Percentiles rank a stretch among this genome's conserved stretches.
phyloP scores from a whole-genome alignment of 176 grass and related monocot species.

The Musa acuminata region DNA sequence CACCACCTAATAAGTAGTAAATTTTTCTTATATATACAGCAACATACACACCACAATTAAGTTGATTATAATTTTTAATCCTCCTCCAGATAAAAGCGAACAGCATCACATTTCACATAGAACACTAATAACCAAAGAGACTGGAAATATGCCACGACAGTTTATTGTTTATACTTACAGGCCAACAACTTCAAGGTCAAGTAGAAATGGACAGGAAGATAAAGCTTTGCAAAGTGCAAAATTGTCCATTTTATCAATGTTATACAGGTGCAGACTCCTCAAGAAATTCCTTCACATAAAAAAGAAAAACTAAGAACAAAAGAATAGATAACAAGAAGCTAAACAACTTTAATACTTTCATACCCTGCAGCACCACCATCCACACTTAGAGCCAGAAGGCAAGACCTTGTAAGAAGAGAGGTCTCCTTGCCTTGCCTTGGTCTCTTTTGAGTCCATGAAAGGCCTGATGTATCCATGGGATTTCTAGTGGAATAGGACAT shows the following conservation, averaged over 20 bases:
- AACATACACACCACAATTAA: background rate
- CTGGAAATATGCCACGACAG: background rate
- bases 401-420: slow-evolving; percentile 30
- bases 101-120: background rate
- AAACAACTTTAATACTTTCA: background rate
- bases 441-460: slow-evolving; percentile 17
- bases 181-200: slow-evolving; percentile 33
- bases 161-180: slow-evolving; percentile 18
- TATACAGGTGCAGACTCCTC: slow-evolving; percentile 24
- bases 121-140: background rate
- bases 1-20: background rate
- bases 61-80: background rate
- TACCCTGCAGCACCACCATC: slow-evolving; percentile 36
- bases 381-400: slow-evolving; percentile 26
- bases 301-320: background rate
- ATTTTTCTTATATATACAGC: background rate
- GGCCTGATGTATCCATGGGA: slow-evolving; percentile 8
- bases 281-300: slow-evolving; percentile 19
- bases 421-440: slow-evolving; percentile 9
- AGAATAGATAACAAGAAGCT: slow-evolving; percentile 2
- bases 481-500: slow-evolving; percentile 1
- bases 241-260: slow-evolving; percentile 26
- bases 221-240: slow-evolving; percentile 18
- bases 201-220: slow-evolving; percentile 19
- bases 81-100: background rate